These are phyloP conservation scores for Aspergillus awamori DNA, from an alignment of 2,329 filamentous ascomycete species.

Conservation along the genomic window DNA sequence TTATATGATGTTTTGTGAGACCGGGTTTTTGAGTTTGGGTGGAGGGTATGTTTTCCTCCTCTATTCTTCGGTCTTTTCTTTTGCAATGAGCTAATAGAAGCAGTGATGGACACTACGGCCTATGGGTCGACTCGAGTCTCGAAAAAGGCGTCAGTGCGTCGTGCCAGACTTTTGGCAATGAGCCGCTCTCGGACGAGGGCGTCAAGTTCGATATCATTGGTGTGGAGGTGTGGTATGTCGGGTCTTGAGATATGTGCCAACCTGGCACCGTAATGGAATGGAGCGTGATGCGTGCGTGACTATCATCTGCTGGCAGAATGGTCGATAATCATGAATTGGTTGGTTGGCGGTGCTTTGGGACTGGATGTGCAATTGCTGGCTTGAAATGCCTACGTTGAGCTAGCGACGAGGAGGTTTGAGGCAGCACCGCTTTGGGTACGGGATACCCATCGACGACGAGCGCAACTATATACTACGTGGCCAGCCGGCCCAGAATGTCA, in stretches of 20 bases:
- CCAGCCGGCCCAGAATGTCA: neutral
- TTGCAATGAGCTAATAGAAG: neutral
- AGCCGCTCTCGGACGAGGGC: slow-evolving; percentile 88
- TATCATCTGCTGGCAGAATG: slow-evolving; percentile 1
- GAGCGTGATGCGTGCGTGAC: neutral
- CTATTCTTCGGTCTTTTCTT: neutral
- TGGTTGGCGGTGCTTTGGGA: neutral
- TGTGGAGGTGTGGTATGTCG: slow-evolving; percentile 92
- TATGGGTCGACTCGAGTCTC: slow-evolving; percentile 88
- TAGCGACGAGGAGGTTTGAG: neutral
- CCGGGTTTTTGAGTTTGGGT: slow-evolving; percentile 80
- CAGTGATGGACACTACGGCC: slow-evolving; percentile 80
- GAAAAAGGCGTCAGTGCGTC: slow-evolving; percentile 80
- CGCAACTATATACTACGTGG: neutral
- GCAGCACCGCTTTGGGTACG: neutral
- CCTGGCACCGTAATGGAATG: neutral
- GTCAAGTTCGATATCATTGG: slow-evolving; percentile 88
- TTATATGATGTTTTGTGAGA: slow-evolving; percentile 93
- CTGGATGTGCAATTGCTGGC: neutral
- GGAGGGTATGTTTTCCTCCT: slow-evolving; percentile 60
- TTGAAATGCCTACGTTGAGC: neutral
- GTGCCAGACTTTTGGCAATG: slow-evolving; percentile 93
- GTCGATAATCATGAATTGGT: neutral
- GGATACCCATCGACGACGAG: neutral
- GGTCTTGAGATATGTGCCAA: slow-evolving; percentile 43